Conservation (phyloP, 1,139 yeast species). For the Sugiyamaella castrensis region DNA sequence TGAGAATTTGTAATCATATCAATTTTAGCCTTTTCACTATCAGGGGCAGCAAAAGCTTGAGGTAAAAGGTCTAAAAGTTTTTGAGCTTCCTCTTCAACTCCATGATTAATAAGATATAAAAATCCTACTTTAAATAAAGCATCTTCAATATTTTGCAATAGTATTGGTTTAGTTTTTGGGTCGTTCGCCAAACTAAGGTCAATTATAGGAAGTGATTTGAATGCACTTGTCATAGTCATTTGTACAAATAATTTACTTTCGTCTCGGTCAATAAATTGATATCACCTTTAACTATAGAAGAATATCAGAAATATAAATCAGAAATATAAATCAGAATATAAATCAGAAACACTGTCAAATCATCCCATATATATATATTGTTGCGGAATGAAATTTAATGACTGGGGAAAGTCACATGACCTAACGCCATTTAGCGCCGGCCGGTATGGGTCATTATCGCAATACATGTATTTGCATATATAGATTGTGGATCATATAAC, state of each 20-base stretch:
- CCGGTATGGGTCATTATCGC: too few relatives aligned
- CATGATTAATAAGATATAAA: conserved; percentile 51
- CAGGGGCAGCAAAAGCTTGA: conserved; percentile 54
- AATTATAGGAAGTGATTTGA: conserved; percentile 33
- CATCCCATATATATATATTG: neutral
- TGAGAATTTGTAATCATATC: conserved; percentile 65
- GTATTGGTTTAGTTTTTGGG: conserved; percentile 44
- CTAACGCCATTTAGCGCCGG: too few relatives aligned
- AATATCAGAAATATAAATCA: neutral
- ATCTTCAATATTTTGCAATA: conserved; percentile 47
- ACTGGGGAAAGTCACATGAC: too few relatives aligned
- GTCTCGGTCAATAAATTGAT: too few relatives aligned
- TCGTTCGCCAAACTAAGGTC: conserved; percentile 35
- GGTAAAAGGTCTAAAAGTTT: conserved; percentile 45
- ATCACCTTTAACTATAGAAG: too few relatives aligned
- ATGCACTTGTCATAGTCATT: conserved; percentile 20
- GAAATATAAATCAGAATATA: neutral
- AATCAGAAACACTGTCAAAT: neutral
- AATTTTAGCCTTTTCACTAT: conserved; percentile 48
- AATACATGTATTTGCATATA: too few relatives aligned
- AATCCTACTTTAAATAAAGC: conserved; percentile 64
- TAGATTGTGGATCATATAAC: too few relatives aligned
- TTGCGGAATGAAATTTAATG: too few relatives aligned
- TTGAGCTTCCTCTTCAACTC: conserved; percentile 44
- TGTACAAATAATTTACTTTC: too few relatives aligned